A percentile compares a stretch with the other conserved stretches of the same genome.
Conservation (phyloP, 73 alveolate genomes). For the Breviolum minutum region DNA sequence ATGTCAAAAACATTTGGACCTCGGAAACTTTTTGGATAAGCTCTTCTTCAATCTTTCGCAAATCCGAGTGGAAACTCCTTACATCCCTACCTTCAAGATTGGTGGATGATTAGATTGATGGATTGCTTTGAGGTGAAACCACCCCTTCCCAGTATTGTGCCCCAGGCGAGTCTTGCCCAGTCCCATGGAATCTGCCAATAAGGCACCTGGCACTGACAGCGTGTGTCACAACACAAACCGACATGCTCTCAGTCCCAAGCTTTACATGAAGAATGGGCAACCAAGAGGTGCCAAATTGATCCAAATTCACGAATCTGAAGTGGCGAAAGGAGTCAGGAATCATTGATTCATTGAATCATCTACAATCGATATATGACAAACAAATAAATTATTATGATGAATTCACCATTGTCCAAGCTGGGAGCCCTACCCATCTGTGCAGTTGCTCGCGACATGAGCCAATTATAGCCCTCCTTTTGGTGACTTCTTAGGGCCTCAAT, state of each 20-base stretch:
- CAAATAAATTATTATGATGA: too few relatives aligned
- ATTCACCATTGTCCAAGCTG: neutral
- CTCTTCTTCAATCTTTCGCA: too few relatives aligned
- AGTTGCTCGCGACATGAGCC: conserved; percentile 82
- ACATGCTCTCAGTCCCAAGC: too few relatives aligned
- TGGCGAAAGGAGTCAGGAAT: too few relatives aligned
- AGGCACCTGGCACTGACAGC: conserved; percentile 6
- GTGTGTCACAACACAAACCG: too few relatives aligned
- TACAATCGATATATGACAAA: too few relatives aligned
- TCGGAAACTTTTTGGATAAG: too few relatives aligned
- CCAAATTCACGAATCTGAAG: neutral
- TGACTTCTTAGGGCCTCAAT: conserved; percentile 49
- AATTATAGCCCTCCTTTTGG: conserved; percentile 69
- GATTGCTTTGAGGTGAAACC: neutral
- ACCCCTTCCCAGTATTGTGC: neutral
- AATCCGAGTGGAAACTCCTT: too few relatives aligned
- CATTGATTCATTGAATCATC: too few relatives aligned
- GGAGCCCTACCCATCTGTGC: neutral
- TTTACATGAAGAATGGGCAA: neutral
- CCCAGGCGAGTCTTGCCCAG: conserved; percentile 77
- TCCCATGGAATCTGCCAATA: conserved; percentile 89
- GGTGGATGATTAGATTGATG: neutral
- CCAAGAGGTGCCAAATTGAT: neutral
- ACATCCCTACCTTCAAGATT: neutral
- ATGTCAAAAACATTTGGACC: too few relatives aligned